Evolutionary conservation across 2,329 filamentous ascomycete genomes (phyloP), one percentile per base, ranked within the genome.

Genomic region (Pseudogymnoascus sp.): DNA sequence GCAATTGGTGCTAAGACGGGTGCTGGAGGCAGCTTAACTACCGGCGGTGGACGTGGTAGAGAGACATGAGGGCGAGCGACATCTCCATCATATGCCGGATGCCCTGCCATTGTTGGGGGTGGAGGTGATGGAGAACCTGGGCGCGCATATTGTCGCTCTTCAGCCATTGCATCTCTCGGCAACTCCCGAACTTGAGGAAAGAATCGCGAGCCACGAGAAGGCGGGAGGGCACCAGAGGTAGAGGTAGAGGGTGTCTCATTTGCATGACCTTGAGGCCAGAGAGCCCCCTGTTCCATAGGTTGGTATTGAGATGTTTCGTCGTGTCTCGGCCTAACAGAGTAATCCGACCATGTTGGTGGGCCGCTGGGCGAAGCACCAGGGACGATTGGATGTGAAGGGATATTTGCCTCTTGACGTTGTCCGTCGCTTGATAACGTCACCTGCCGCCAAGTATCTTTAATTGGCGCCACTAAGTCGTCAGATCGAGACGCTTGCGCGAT

Each of bases 1-100:
- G 75, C 69, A 38, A 78, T 76, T 53, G 78, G 73, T 63, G 74
- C 71, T 21, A 78, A 71, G 59, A 76, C 73, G 16, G 78, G 76
- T 23, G 78, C 72, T 6, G 90, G 91, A 2, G 91, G 93, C 3
- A 97, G 82, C 72, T 88, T 91, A 11, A 97, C 93, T 25, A 91
- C 83, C 34, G 91, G 90, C 62, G 88, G 82, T 6, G 86, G 85
- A 38, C 79, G 84, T 0, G 90, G 90, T 7, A 93, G 77, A 37
- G 84, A 86, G 6, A 93, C 89, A 63, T 87, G 82, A 3, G 90
- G 89, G 64, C 83, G 85, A 36, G 77, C 76, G 1, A 77, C 78
- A 69, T 90, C 84, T 31, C 89, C 87, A 68, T 87, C 85, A 67
- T 89, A 90, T 1, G 83, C 89, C 5, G 89, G 89, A 70, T 93